Conservation (phyloP, 495 filamentous ascomycete species). For the Astrocystis sublimbata region DNA sequence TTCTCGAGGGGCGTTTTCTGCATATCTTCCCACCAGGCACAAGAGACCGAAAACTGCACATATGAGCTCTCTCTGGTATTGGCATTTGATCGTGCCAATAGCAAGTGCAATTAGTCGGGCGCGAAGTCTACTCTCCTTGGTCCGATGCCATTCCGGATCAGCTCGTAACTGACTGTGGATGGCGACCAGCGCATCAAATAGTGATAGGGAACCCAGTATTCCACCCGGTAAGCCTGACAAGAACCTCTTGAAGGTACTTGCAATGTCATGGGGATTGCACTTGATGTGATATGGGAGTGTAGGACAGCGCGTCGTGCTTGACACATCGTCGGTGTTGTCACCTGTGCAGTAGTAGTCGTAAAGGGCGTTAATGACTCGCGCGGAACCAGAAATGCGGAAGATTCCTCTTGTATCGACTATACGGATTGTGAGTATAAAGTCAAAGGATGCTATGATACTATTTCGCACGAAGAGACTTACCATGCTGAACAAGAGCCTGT, state of each 20-base stretch:
- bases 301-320: constrained; percentile 55
- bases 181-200: constrained; percentile 66
- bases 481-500: constrained; percentile 64
- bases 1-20: constrained; percentile 50
- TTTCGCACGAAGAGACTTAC: constrained; percentile 43
- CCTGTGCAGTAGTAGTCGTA: constrained; percentile 65
- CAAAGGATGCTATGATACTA: background rate
- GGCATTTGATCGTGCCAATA: constrained; percentile 55
- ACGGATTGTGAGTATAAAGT: constrained; percentile 6
- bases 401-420: constrained; percentile 55
- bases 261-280: constrained; percentile 65
- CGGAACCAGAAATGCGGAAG: constrained; percentile 66
- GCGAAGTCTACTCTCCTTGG: constrained; percentile 54
- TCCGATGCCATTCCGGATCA: constrained; percentile 48
- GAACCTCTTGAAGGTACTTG: constrained; percentile 70
- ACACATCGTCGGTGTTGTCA: constrained; percentile 46
- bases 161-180: constrained; percentile 59
- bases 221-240: constrained; percentile 71
- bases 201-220: constrained; percentile 64
- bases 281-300: constrained; percentile 57
- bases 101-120: constrained; percentile 66
- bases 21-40: constrained; percentile 53
- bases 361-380: constrained; percentile 53
- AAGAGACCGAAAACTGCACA: constrained; percentile 67
- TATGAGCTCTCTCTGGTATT: constrained; percentile 62